Base-by-base conservation (phyloP, 23 red algal species). In the Gracilaria gracilis region DNA sequence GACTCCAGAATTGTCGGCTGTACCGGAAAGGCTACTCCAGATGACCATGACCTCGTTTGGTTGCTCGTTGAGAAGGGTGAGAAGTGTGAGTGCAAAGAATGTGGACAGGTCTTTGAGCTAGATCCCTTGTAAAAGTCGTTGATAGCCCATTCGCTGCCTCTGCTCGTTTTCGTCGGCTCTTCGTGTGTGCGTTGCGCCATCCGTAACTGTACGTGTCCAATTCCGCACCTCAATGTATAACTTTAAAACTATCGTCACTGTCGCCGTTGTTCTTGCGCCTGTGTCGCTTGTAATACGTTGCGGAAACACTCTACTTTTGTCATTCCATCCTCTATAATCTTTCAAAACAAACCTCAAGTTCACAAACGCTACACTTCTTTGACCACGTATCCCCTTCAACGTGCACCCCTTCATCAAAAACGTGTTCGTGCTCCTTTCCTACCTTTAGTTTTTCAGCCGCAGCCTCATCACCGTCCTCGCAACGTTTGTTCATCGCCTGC, bases 11-110 rank as follows among this genome's bases (percentile, higher is more conserved):
- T 98, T 39, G 94, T 98, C 55, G 96, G 96, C 54, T 98, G 96
- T 84, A 98, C 96, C 21, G 96, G 96, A 37, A 74, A 81, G 61
- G 88, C 86, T 54, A 78, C 92, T 29, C 96, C 96, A 20, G 79
- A 95, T 82, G 96, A 98, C 46, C 96, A 98, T 77, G 96, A 98
- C 71, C 44, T 98, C n/a, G 75, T 89, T 11, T 98, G 94, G 93
- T 46, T 98, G 49, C 74, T 51, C 59, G 96, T 98, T 37, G 61
- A 95, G 69, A 94, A 95, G 80, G 87, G 77, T 16, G 59, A 89
- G 44, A 70, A 69, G 27, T 54, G 48, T 23, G 57, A 44, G n/a
- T 98, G 96, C 79, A 82, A 69, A 13, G 67, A 91, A 73, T 98
- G 96, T 65, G 96, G 82, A 23, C 96, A 98, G 88, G 88, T 93